A percentile compares a stretch with the other conserved stretches of the same genome.
Evolutionary conservation across 1,139 yeast genomes (phyloP).

Genomic region (Tardiomyces digboiensis): DNA sequence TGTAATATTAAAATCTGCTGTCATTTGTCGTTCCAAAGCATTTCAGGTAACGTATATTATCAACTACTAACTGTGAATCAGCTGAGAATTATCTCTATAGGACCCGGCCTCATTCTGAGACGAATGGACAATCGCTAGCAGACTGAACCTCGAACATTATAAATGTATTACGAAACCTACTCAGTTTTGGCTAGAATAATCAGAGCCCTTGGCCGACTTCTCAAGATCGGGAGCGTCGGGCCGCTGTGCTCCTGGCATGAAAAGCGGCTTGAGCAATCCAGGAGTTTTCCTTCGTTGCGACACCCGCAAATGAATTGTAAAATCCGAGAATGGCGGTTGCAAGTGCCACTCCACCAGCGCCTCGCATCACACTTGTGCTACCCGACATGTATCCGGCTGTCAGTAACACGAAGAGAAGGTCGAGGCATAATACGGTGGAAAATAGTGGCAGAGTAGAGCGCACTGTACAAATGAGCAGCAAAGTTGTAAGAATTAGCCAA

Average conservation of each 20-base stretch:
- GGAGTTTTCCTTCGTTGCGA: constrained; percentile 58
- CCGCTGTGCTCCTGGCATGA: constrained; percentile 24
- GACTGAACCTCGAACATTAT: too few species aligned
- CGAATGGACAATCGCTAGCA: too few species aligned
- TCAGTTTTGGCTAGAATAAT: too few species aligned
- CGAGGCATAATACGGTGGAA: constrained; percentile 50
- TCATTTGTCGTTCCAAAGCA: too few species aligned
- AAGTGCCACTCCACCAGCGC: constrained; percentile 75
- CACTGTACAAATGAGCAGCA: constrained; percentile 56
- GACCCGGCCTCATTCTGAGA: too few species aligned
- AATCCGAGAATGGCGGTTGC: constrained; percentile 72
- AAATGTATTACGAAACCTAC: too few species aligned
- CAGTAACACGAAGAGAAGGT: constrained; percentile 58
- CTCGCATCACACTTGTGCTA: constrained; percentile 37
- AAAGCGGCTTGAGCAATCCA: constrained; percentile 46
- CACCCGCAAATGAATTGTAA: constrained; percentile 91
- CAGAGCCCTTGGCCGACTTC: too few species aligned
- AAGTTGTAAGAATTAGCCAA: constrained; percentile 71
- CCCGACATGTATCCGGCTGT: constrained; percentile 44
- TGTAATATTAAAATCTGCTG: too few species aligned
- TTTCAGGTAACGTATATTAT: too few species aligned
- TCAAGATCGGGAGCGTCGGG: too few species aligned
- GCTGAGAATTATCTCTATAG: too few species aligned
- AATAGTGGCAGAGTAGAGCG: constrained; percentile 81
- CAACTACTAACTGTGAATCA: too few species aligned